Evolutionary conservation across 495 filamentous ascomycete species (phyloP).

Genomic region (Pyrenula aspistea): DNA sequence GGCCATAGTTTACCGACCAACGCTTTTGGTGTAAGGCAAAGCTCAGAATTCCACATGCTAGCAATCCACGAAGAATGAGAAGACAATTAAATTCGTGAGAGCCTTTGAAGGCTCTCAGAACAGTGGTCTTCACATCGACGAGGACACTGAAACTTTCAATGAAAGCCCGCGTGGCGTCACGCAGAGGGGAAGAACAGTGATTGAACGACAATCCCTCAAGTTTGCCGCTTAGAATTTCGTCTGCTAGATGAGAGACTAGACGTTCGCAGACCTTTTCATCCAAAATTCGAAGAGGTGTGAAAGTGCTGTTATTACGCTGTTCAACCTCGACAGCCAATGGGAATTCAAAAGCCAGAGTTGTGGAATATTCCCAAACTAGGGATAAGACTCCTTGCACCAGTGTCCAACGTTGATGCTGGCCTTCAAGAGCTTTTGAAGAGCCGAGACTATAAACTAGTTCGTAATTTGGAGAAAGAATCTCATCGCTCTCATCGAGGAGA

Average conservation of each 20-base stretch:
- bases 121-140: neutral
- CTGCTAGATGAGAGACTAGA: neutral
- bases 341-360: slow-evolving; percentile 9
- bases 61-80: slow-evolving; percentile 47
- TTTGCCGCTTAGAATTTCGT: neutral
- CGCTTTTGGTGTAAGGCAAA: slow-evolving; percentile 48
- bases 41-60: slow-evolving; percentile 41
- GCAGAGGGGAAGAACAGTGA: slow-evolving; percentile 7
- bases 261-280: slow-evolving; percentile 7
- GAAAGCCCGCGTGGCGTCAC: neutral
- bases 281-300: slow-evolving; percentile 11
- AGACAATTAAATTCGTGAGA: slow-evolving; percentile 18
- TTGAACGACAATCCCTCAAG: slow-evolving; percentile 10
- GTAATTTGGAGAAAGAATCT: slow-evolving; percentile 47
- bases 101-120: neutral
- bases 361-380: slow-evolving; percentile 21
- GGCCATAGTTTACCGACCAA: slow-evolving; percentile 58
- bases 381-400: slow-evolving; percentile 42
- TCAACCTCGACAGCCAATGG: slow-evolving; percentile 27
- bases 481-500: slow-evolving; percentile 57
- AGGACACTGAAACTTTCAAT: neutral
- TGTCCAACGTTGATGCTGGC: slow-evolving; percentile 46
- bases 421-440: slow-evolving; percentile 37
- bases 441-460: slow-evolving; percentile 63
- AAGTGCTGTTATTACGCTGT: slow-evolving; percentile 4